These are phyloP conservation scores for Podila minutissima DNA, from an alignment of 192 early-diverging fungal genomes.

Conservation along the genomic window DNA sequence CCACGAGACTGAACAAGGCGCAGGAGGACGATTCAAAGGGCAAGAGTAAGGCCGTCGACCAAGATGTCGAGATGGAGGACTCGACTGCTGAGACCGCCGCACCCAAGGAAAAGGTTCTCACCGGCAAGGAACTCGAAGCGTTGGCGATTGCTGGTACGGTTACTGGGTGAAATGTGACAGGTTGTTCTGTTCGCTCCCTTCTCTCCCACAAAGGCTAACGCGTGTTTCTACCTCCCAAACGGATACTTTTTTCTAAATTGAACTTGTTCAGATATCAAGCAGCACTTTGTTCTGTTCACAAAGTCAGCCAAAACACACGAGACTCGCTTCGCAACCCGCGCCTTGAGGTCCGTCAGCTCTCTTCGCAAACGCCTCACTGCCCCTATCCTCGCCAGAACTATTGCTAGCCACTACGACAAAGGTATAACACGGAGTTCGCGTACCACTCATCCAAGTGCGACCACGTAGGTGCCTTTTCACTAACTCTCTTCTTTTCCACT, in stretches of 20 bases:
- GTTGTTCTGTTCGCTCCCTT: too few species aligned
- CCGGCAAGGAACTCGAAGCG: slow-evolving; percentile 41
- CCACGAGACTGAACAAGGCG: slow-evolving; percentile 43
- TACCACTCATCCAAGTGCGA: neutral
- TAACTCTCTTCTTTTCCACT: slow-evolving; percentile 7
- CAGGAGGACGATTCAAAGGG: slow-evolving; percentile 46
- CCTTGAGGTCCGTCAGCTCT: slow-evolving; percentile 81
- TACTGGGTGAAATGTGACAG: neutral
- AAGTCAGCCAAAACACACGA: slow-evolving; percentile 86
- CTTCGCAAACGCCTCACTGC: slow-evolving; percentile 83
- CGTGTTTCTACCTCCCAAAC: too few species aligned
- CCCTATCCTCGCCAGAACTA: slow-evolving; percentile 67
- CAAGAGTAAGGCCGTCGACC: slow-evolving; percentile 45
- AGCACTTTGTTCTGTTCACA: slow-evolving; percentile 86
- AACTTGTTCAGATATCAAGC: slow-evolving; percentile 77
- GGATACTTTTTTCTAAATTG: too few species aligned
- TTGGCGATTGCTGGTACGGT: slow-evolving; percentile 37
- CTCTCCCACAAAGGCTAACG: too few species aligned
- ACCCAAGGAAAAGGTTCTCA: slow-evolving; percentile 39
- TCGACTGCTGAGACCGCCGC: slow-evolving; percentile 14
- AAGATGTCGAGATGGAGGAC: slow-evolving; percentile 48
- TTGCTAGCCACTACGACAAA: slow-evolving; percentile 60
- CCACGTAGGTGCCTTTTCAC: neutral
- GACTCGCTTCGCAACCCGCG: slow-evolving; percentile 88
- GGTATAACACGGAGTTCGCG: slow-evolving; percentile 41